Conservation (phyloP, 352 stramenopile species). For the Phytophthora europaea region DNA sequence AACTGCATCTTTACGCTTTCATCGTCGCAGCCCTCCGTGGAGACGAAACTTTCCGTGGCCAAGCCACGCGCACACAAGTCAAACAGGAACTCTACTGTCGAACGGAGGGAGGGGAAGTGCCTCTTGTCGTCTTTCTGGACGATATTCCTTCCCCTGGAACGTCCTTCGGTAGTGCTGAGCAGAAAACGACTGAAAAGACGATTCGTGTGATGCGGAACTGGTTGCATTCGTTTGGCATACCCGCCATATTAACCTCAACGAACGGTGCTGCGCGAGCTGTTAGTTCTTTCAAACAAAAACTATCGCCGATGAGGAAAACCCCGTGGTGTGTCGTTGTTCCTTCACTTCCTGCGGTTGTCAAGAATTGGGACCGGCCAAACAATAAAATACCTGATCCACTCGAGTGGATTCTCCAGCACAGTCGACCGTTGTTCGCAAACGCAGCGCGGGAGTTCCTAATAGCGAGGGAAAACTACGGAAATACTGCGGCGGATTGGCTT, state of each 20-base stretch:
- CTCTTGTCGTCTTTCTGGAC: not conserved
- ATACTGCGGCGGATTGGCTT: not conserved
- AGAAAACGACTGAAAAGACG: not conserved
- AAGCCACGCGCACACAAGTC: not conserved
- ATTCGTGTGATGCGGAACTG: not conserved
- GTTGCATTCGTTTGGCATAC: not conserved
- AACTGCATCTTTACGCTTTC: not conserved
- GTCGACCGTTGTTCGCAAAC: not conserved
- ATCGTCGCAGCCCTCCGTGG: not conserved
- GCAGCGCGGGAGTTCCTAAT: not conserved
- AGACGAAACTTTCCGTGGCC: not conserved
- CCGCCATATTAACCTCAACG: not conserved
- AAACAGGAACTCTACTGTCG: not conserved
- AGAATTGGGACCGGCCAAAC: not conserved
- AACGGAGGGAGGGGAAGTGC: not conserved
- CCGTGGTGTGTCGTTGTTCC: not conserved
- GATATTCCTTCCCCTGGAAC: not conserved
- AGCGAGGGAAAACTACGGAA: not conserved
- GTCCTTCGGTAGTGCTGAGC: not conserved
- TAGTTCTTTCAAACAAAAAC: not conserved
- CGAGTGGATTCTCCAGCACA: not conserved
- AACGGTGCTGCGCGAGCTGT: not conserved
- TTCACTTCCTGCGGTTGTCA: not conserved
- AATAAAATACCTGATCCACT: not conserved
- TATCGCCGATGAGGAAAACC: not conserved